A percentile compares a stretch with the other conserved stretches of the same genome.
Conservation (phyloP, 352 stramenopile genomes). For the Thalassiosira mediterranea region DNA sequence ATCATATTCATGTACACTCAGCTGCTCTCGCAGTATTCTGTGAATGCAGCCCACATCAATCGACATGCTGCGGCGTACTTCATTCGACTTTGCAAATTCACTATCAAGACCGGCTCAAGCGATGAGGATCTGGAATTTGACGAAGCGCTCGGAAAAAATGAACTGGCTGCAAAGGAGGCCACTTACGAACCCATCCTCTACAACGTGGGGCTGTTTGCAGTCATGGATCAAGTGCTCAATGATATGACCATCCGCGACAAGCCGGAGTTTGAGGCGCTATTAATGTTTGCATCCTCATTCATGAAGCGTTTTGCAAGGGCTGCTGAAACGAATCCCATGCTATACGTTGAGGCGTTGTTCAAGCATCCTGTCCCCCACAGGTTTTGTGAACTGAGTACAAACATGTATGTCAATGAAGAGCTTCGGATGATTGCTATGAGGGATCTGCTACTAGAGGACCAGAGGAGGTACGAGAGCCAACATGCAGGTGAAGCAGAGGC, state of each 20-base stretch:
- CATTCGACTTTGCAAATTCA: slow-evolving; percentile 63
- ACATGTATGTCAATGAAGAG: slow-evolving; percentile 81
- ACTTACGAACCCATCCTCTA: slow-evolving; percentile 82
- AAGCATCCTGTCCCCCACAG: slow-evolving; percentile 66
- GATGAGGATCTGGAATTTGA: slow-evolving; percentile 42
- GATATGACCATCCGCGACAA: slow-evolving; percentile 66
- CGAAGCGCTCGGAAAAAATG: slow-evolving; percentile 45
- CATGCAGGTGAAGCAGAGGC: slow-evolving; percentile 8
- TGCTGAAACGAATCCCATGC: slow-evolving; percentile 68
- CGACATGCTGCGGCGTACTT: slow-evolving; percentile 77
- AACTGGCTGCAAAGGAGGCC: slow-evolving; percentile 49
- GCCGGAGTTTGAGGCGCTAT: slow-evolving; percentile 47
- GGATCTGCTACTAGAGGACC: slow-evolving; percentile 69
- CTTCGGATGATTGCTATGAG: slow-evolving; percentile 77
- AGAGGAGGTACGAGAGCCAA: slow-evolving; percentile 41
- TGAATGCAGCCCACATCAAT: slow-evolving; percentile 76
- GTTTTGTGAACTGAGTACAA: slow-evolving; percentile 72
- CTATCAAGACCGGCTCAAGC: slow-evolving; percentile 48
- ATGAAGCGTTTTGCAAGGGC: slow-evolving; percentile 71
- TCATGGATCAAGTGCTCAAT: slow-evolving; percentile 77
- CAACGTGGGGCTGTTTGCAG: slow-evolving; percentile 72
- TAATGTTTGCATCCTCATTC: slow-evolving; percentile 63
- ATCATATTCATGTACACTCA: slow-evolving; percentile 79
- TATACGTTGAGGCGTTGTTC: slow-evolving; percentile 80
- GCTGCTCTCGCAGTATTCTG: slow-evolving; percentile 74